Percentiles rank a stretch among this genome's conserved stretches.
phyloP scores from a whole-genome alignment of 495 filamentous ascomycete species.

The Immersiella caudata region DNA sequence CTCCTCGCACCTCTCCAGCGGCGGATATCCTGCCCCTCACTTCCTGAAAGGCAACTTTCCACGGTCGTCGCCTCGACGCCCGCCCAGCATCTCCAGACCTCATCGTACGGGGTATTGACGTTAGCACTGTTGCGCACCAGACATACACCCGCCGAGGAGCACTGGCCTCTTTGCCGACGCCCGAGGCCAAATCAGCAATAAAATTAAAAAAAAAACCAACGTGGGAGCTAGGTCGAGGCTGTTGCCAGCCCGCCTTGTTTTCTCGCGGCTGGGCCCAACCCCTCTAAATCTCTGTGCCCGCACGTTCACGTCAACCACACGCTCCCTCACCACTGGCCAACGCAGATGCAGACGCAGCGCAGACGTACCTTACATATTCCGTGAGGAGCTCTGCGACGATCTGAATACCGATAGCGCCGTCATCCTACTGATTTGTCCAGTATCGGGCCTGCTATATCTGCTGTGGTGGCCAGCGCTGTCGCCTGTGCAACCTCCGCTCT shows the following conservation, averaged over 20 bases:
- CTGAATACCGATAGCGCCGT: not conserved
- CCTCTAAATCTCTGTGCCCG: constrained; percentile 30
- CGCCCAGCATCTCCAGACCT: not conserved
- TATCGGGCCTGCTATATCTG: constrained; percentile 5
- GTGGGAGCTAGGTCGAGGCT: constrained; percentile 1
- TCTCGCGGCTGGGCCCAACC: constrained; percentile 24
- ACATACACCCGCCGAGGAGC: not conserved
- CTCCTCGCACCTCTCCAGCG: not conserved
- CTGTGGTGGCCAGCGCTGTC: not conserved
- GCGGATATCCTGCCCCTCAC: not conserved
- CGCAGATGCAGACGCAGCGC: constrained; percentile 14
- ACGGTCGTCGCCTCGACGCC: not conserved
- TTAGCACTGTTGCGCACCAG: not conserved
- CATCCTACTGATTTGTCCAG: not conserved
- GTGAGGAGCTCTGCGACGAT: constrained; percentile 7
- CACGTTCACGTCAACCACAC: constrained; percentile 25
- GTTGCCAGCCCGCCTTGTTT: constrained; percentile 14
- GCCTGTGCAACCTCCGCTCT: constrained; percentile 5
- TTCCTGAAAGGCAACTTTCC: not conserved
- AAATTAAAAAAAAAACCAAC: not conserved
- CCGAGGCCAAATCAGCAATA: not conserved
- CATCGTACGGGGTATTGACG: not conserved
- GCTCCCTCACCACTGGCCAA: constrained; percentile 6
- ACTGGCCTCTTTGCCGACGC: not conserved
- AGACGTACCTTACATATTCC: constrained; percentile 8